A percentile compares a stretch with the other conserved stretches of the same genome.
Evolutionary conservation across 2,329 filamentous ascomycete genomes (phyloP).

Genomic region (Lachnellula hyalina): DNA sequence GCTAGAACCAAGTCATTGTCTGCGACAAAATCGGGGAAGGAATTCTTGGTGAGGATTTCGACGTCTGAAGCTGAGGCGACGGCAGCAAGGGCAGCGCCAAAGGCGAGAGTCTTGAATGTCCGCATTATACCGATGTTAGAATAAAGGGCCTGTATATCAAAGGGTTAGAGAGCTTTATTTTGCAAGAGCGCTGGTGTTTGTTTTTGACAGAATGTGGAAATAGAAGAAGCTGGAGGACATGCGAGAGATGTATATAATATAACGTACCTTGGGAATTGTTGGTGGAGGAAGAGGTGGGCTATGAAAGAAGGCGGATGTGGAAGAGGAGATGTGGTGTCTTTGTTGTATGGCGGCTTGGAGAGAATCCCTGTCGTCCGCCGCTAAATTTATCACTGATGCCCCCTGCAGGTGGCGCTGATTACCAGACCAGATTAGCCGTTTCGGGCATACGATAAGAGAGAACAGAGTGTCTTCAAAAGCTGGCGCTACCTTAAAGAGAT

Average conservation of each 20-base stretch:
- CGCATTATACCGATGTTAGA: slow-evolving; percentile 24
- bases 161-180: slow-evolving; percentile 1
- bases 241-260: neutral
- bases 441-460: slow-evolving; percentile 6
- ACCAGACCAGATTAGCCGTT: neutral
- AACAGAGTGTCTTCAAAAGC: slow-evolving; percentile 14
- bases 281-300: neutral
- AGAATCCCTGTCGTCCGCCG: neutral
- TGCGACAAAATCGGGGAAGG: slow-evolving; percentile 81
- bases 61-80: slow-evolving; percentile 74
- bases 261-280: slow-evolving; percentile 10
- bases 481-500: neutral
- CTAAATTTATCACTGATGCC: slow-evolving; percentile 4
- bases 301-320: slow-evolving; percentile 1
- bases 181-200: slow-evolving; percentile 1
- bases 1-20: slow-evolving; percentile 84
- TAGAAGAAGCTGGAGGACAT: neutral
- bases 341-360: slow-evolving; percentile 8
- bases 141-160: slow-evolving; percentile 9
- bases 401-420: neutral
- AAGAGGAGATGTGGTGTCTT: slow-evolving; percentile 25
- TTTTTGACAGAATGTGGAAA: slow-evolving; percentile 4
- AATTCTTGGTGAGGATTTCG: slow-evolving; percentile 75
- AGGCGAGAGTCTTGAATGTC: slow-evolving; percentile 28
- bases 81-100: slow-evolving; percentile 37